Base-by-base conservation (phyloP, 2,329 filamentous ascomycete genomes). In the Aureobasidium sp. region DNA sequence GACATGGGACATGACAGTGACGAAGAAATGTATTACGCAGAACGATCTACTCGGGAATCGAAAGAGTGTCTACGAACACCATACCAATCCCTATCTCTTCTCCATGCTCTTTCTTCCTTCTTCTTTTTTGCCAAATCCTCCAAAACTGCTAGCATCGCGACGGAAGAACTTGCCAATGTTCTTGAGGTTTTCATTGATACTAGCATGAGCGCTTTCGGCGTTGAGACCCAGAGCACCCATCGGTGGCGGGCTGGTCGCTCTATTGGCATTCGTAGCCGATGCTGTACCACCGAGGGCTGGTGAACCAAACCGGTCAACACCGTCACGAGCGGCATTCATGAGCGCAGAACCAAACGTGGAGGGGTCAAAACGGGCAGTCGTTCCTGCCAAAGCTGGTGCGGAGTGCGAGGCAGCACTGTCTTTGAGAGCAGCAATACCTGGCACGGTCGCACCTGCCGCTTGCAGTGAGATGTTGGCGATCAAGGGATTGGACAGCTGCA, bases 121-220 rank as follows among this genome's bases (percentile, higher is more conserved):
- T 13, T 64, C 63, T 37, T 37, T 53, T 29, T 60, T 63, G 49
- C 88, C 88, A 71, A 92, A 92, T 65, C 88, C 84, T 2, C 88
- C 87, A 64, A 93, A 81, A 38, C 58, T 33, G 31, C 89, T 88
- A 64, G 93, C 86, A 76, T 96, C 93, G 64, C 93, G 80, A 64
- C 88, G 85, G 78, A 97, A 97, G 76, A 97, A 96, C 75, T 95
- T 96, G 25, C 93, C 93, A 74, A 99, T 89, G 72, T 90, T 96
- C 77, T 90, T 92, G 74, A 97, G 72, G 74, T 96, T 96, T 74
- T 95, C 92, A 71, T 96, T 95, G 65, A 96, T 53, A 29, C 58
- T 60, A n/a, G 58, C 47, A 29, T 60, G 58, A 10, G 58, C 58
- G 6, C 27, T 54, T 23, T 60, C 58, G 46, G 73, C 67, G 23